Base-by-base conservation (phyloP, 2,329 filamentous ascomycete species). In the Fusarium pseudoanthophilum region DNA sequence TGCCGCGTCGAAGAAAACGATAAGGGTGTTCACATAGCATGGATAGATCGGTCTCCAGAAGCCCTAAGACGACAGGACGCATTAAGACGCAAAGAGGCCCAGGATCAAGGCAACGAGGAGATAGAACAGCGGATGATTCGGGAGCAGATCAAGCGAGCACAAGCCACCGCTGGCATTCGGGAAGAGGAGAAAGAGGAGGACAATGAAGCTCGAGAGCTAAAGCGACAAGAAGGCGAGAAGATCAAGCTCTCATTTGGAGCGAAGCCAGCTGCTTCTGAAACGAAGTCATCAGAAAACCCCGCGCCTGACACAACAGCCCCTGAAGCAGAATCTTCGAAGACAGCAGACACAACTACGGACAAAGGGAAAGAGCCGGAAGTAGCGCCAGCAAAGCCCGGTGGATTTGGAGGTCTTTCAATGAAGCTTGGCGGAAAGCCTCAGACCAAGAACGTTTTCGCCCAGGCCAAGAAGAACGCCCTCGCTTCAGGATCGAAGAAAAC, bases 31-130 rank as follows among this genome's bases (percentile, higher is more conserved):
- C 92, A 95, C 78, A 91, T 99, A 60, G 87, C 92, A 4, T 99
- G 95, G 93, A 92, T 98, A 65, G 95, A 99, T 79, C 94, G 95
- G 77, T 95, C 92, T 40, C 94, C 95, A 0, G 95, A 97, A 63
- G 94, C 95, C 3, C 83, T 98, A 73, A 87, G 90, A 76, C 85
- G 95, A 57, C 90, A 93, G 71, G 95, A 98, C 74, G 94, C 94
- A 32, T 87, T 98, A 55, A 86, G 92, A 75, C 91, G 92, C 79
- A 95, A 94, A 81, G 95, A 98, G 81, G 89, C 93, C 62, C 91
- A 95, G 82, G 95, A 98, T 77, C 93, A 93, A 75, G 94, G 95
- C 5, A 95, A 98, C 76, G 95, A 98, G 80, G 93, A 97, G 83
- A 84, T 94, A 55, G 95, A 98, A 83, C 92, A 95, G 82, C 90